Evolutionary conservation across 768 basidiomycete species (phyloP), one percentile per base, ranked within the genome.

Genomic region (Pleurotus ostreatus): DNA sequence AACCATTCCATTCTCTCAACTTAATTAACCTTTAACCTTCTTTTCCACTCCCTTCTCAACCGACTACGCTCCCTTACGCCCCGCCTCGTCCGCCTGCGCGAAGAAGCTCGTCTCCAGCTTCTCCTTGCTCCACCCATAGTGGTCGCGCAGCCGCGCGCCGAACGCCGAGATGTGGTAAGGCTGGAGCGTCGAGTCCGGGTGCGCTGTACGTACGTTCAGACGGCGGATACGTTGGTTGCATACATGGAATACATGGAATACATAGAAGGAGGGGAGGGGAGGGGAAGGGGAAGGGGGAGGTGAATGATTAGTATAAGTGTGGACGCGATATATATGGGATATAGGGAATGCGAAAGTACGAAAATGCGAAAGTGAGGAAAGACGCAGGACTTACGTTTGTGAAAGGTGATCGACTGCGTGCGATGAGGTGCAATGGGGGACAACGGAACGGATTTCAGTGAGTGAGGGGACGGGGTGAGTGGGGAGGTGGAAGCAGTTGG

Each of bases 151-250:
- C 49, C 74, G 79, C 68, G 80, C 83, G 8, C 83, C 77, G 62
- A 80, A 82, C 2, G 77, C 70, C 54, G 75, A 78, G 22, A 91
- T 61, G 64, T 67, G 75, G 48, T 73, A 57, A 2, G 78, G 78
- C 2, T 78, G 67, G 9, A 91, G 63, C 3, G 86, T 88, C 2
- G 85, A 69, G 66, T 89, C 86, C 18, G 89, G 89, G 63, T 92
- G 89, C 12, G 89, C 88, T 90, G 30, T 9, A 4, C 8, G 1
- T 30, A 8, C 8, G 26, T 1, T 30, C 20, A 20, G 20, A 5
- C 23, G 23, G 4, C 5, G 4, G 23, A 5, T 25, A 61, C 40
- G 40, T 16, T 4, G 16, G 40, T 4, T 41, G 11, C 40, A 23
- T 23, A 23, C 4, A 23, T 4, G 5, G 23, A 5, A 11, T 40